Conservation (phyloP, 164 flowering plant genomes). For the Echeveria elegans region DNA sequence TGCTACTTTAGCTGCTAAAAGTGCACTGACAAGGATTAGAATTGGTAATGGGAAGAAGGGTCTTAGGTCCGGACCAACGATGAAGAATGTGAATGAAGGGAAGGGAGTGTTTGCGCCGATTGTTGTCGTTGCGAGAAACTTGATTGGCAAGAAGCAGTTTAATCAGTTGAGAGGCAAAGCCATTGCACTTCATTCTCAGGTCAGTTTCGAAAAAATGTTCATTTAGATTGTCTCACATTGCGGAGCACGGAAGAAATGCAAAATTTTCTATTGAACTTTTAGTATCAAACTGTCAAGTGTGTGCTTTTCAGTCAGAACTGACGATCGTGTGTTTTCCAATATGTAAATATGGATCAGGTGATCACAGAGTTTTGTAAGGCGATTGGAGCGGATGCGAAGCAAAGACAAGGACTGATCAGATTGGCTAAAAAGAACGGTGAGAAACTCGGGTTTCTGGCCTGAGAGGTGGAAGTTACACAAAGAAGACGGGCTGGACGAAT, state of each 20-base stretch:
- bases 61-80: slow-evolving; percentile 37
- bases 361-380: slow-evolving; percentile 92
- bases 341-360: slow-evolving; percentile 33
- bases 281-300: neutral
- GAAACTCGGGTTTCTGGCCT: slow-evolving; percentile 81
- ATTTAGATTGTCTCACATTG: too few species aligned
- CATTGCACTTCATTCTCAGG: slow-evolving; percentile 96
- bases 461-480: slow-evolving; percentile 7
- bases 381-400: slow-evolving; percentile 91
- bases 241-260: too few species aligned
- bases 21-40: slow-evolving; percentile 27
- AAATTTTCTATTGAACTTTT: too few species aligned
- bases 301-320: too few species aligned
- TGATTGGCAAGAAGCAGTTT: slow-evolving; percentile 79
- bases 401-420: slow-evolving; percentile 84
- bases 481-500: neutral
- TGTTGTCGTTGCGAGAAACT: slow-evolving; percentile 55
- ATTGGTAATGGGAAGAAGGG: slow-evolving; percentile 24
- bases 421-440: slow-evolving; percentile 97
- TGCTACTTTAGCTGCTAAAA: slow-evolving; percentile 17
- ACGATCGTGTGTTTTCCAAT: too few species aligned
- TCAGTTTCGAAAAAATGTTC: neutral
- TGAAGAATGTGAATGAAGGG: slow-evolving; percentile 93
- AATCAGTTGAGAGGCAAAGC: slow-evolving; percentile 97
- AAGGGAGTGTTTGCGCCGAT: slow-evolving; percentile 81